A percentile compares a stretch with the other conserved stretches of the same genome.
phyloP scores from a whole-genome alignment of 2,329 filamentous ascomycete genomes.

The Cercospora beticola region DNA sequence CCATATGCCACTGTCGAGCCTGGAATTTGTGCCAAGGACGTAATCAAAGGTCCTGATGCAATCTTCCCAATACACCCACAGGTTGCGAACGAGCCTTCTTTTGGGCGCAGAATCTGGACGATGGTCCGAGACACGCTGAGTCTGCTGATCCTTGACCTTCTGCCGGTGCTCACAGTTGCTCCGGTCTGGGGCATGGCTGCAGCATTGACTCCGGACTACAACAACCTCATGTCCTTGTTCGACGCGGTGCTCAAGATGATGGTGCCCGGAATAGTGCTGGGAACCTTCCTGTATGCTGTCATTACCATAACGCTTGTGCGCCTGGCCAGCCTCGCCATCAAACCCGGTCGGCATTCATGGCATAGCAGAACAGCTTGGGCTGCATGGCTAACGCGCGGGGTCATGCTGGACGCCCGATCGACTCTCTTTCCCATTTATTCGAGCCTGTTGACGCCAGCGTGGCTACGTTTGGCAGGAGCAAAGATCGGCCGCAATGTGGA shows the following conservation, averaged over 20 bases:
- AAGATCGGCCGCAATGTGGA: slow-evolving; percentile 11
- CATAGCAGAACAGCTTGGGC: slow-evolving; percentile 15
- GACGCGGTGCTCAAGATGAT: slow-evolving; percentile 10
- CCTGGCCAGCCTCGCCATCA: slow-evolving; percentile 10
- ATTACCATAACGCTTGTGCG: slow-evolving; percentile 7
- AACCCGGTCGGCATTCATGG: slow-evolving; percentile 11
- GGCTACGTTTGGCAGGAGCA: slow-evolving; percentile 9
- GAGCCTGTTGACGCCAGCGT: slow-evolving; percentile 7
- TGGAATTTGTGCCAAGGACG: slow-evolving; percentile 1
- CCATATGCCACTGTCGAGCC: slow-evolving; percentile 10
- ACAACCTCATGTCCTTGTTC: not conserved
- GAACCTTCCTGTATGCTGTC: not conserved
- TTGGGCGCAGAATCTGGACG: not conserved
- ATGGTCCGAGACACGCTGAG: slow-evolving; percentile 6
- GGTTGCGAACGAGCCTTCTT: not conserved
- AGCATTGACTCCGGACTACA: slow-evolving; percentile 3
- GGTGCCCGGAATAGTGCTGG: slow-evolving; percentile 9
- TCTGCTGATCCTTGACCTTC: slow-evolving; percentile 5
- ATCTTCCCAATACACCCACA: not conserved
- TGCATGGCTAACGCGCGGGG: slow-evolving; percentile 9
- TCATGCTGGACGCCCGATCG: slow-evolving; percentile 14
- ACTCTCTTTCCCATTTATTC: slow-evolving; percentile 12
- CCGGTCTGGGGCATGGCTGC: slow-evolving; percentile 7
- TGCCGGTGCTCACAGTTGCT: slow-evolving; percentile 1
- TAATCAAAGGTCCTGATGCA: not conserved